Evolutionary conservation across 257 asterid species (phyloP).

Genomic region (Solanum neorickii): DNA sequence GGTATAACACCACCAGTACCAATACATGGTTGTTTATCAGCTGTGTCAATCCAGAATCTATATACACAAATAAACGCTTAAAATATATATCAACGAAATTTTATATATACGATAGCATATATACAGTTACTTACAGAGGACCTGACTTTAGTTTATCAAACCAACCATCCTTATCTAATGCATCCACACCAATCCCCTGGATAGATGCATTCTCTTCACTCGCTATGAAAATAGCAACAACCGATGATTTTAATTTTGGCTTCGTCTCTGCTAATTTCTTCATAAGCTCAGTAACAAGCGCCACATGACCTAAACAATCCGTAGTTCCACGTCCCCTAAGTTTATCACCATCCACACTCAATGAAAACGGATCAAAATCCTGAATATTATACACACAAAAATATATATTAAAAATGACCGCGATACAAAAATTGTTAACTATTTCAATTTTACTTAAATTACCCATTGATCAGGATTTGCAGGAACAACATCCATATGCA

Average conservation of each 20-base stretch:
- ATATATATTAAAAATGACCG: no score
- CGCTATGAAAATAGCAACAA: slow-evolving; percentile 90
- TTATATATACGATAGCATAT: neutral
- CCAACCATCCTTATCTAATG: slow-evolving; percentile 67
- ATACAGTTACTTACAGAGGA: slow-evolving; percentile 50
- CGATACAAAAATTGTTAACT: no score
- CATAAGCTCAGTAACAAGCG: slow-evolving; percentile 89
- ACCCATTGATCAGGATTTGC: slow-evolving; percentile 91
- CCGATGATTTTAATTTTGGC: slow-evolving; percentile 60
- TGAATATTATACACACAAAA: slow-evolving; percentile 8
- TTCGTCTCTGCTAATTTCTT: slow-evolving; percentile 62
- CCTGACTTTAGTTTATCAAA: slow-evolving; percentile 71
- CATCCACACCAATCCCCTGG: slow-evolving; percentile 92
- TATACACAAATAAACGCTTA: slow-evolving; percentile 1
- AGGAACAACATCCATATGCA: slow-evolving; percentile 98
- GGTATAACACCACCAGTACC: slow-evolving; percentile 98
- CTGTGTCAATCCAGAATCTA: slow-evolving; percentile 97
- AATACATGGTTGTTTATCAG: slow-evolving; percentile 96
- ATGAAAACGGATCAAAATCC: slow-evolving; percentile 87
- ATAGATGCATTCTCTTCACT: slow-evolving; percentile 96
- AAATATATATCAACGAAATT: neutral
- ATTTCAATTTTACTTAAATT: neutral
- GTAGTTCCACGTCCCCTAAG: slow-evolving; percentile 96
- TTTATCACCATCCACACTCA: slow-evolving; percentile 81
- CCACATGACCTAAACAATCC: slow-evolving; percentile 94